phyloP scores from a whole-genome alignment of 2,329 filamentous ascomycete species.

The Aspergillus persii region DNA sequence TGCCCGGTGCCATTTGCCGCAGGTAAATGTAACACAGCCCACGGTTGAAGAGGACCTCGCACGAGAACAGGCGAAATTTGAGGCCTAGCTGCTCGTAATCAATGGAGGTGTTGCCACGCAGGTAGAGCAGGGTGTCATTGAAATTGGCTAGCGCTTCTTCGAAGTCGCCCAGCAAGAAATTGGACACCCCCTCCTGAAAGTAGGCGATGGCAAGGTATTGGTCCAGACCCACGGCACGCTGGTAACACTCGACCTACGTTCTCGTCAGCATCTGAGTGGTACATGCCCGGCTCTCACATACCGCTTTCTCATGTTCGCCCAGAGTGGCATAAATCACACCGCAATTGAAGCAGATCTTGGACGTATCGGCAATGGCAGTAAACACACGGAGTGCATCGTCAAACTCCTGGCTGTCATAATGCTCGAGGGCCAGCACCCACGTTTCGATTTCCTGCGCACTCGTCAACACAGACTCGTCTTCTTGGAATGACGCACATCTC shows the following conservation, averaged over 20 bases:
- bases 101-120: conserved; percentile 94
- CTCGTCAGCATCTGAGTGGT: conserved; percentile 8
- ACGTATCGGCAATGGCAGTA: conserved; percentile 85
- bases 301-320: conserved; percentile 92
- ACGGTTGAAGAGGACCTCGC: conserved; percentile 95
- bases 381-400: conserved; percentile 84
- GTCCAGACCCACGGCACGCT: conserved; percentile 84
- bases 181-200: conserved; percentile 97
- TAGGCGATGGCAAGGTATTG: conserved; percentile 97
- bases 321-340: conserved; percentile 96
- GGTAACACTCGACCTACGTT: conserved; percentile 87
- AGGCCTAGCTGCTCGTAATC: conserved; percentile 95
- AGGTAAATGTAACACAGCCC: conserved; percentile 97
- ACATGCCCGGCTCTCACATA: conserved; percentile 48
- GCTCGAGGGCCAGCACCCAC: conserved; percentile 86
- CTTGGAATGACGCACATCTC: neutral
- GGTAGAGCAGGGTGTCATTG: conserved; percentile 93
- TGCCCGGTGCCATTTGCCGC: conserved; percentile 82
- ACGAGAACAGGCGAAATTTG: conserved; percentile 94
- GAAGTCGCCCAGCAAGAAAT: conserved; percentile 94
- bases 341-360: conserved; percentile 98
- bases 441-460: conserved; percentile 89
- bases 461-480: neutral
- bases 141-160: conserved; percentile 97
- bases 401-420: conserved; percentile 97